Conservation (phyloP, 108 stramenopile genomes). For the Skeletonema tropicum region DNA sequence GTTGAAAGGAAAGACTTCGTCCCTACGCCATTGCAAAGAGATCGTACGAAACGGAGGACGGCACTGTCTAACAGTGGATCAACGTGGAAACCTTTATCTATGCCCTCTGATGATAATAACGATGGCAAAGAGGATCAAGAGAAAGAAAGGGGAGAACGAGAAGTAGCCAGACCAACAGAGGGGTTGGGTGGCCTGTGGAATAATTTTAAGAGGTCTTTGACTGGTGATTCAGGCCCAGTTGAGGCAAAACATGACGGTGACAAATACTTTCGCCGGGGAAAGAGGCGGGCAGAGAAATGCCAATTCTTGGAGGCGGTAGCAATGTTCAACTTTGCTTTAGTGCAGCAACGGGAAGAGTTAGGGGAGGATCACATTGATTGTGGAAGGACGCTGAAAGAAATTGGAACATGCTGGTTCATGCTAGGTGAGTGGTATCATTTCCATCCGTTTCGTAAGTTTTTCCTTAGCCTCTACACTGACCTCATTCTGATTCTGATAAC, state of each 20-base stretch:
- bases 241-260: background rate
- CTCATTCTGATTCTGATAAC: no score
- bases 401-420: conserved; percentile 29
- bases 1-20: background rate
- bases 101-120: background rate
- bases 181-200: background rate
- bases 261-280: conserved; percentile 17
- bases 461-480: conserved; percentile 84
- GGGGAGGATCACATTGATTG: conserved; percentile 33
- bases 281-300: conserved; percentile 14
- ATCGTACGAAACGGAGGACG: background rate
- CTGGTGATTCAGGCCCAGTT: background rate
- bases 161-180: background rate
- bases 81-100: background rate
- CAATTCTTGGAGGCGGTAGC: conserved; percentile 25
- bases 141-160: background rate
- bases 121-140: background rate
- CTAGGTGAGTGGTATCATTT: conserved; percentile 44
- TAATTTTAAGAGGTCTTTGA: background rate
- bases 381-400: conserved; percentile 26
- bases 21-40: background rate
- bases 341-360: conserved; percentile 20
- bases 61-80: background rate
- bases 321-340: conserved; percentile 25
- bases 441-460: conserved; percentile 75